Base-by-base conservation (phyloP, 2,329 filamentous ascomycete species). In the Pyrenochaeta sp. region DNA sequence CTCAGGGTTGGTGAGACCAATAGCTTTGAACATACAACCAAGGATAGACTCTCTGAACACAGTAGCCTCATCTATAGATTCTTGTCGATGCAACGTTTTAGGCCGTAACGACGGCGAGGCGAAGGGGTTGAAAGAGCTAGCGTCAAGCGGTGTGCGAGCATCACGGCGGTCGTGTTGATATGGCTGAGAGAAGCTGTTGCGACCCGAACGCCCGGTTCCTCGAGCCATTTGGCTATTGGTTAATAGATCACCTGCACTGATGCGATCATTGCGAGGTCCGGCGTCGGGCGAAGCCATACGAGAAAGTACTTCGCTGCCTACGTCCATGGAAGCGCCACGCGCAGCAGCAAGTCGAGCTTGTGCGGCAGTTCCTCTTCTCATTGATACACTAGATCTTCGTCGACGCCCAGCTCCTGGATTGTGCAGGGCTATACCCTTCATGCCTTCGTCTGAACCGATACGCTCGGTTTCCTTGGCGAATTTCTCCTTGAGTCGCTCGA, bases 401-500 rank as follows among this genome's bases (percentile, higher is more conserved):
- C 89, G 85, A 40, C 87, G 85, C 44, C 85, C 83, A 10, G 72
- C 84, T 72, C 68, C 87, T 9, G 87, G 85, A 66, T 98, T 99
- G 72, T 99, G 95, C 33, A 99, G 81, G 4, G 96, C 95, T 63
- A 99, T 98, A 0, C 95, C 96, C 76, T 98, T 98, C 60, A 86
- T 88, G 15, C 89, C 86, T 55, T 97, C 92, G 66, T 95, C 91
- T 2, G 87, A 85, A 1, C 89, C 90, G 17, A 92, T 86, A 9
- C 92, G 87, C 67, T 97, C 92, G 61, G 89, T 85, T 69, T 99
- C 95, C 39, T 87, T 85, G 31, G 84, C 85, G 67, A 99, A 99
- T 68, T 98, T 99, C 62, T 96, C 91, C 72, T 98, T 98, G 17
- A 99, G 78, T 17, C 94, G 84, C 57, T 90, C 86, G 32, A 99